Evolutionary conservation across 2,329 filamentous ascomycete genomes (phyloP), one percentile per base, ranked within the genome.

Genomic region (Ramichloridium luteum): DNA sequence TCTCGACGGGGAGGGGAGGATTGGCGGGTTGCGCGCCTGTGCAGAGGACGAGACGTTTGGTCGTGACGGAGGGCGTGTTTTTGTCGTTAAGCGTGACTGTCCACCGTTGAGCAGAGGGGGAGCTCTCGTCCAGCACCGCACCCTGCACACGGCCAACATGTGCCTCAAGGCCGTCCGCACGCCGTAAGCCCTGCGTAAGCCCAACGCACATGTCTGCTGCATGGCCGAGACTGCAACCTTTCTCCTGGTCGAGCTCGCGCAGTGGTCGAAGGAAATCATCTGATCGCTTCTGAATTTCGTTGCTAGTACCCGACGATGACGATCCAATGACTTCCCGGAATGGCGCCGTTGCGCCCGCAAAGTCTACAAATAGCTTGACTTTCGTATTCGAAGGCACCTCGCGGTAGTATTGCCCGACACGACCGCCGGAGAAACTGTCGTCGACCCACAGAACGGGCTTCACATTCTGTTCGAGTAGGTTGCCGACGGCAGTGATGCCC

Each of bases 361-460:
- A 77, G 16, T 67, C 58, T 36, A 71, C 55, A 48, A 77, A 77
- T 13, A 72, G 58, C 27, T 64, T 62, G 25, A 72, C 71, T 46
- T 72, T 76, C 35, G 73, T 77, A 48, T 77, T 77, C 44, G 63
- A 69, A 39, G 72, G 72, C 13, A 77, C 73, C 46, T 75, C 71
- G 28, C 71, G 62, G 47, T 77, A 77, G 46, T 59, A 61, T 36
- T 59, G 57, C 41, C 55, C 56, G 26, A 57, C 44, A 27, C 54
- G 40, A 9, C 54, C 54, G 6, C 49, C 71, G 14, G 65, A 54
- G 44, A 77, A 75, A 2, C 51, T 47, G 18, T 69, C 61, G 45
- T 77, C 73, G 25, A 75, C 58, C 74, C 73, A 77, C 31, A 70
- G 50, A 29, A 77, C 62, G 10, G 62, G 63, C 6, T 57, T 52